These are phyloP conservation scores for Abrus pulchellus DNA, from an alignment of 306 rosid genomes.

Conservation along the genomic window DNA sequence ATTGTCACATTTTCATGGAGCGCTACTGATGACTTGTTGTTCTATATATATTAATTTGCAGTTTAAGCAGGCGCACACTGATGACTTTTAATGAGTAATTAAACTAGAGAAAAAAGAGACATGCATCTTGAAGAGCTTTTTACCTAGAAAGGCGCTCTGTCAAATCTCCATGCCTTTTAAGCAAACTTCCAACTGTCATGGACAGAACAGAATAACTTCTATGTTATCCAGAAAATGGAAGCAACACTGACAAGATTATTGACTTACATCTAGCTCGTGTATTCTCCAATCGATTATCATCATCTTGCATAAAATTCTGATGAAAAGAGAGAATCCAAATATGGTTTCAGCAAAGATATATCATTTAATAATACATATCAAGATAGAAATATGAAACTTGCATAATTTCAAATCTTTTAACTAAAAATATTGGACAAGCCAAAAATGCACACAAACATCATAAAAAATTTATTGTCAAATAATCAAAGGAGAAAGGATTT, in stretches of 20 bases:
- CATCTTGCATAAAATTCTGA: slow-evolving; percentile 81
- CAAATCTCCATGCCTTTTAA: slow-evolving; percentile 85
- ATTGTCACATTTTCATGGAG: too few species aligned
- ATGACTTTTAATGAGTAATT: slow-evolving; percentile 18
- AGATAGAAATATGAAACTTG: background rate
- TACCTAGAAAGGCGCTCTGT: slow-evolving; percentile 92
- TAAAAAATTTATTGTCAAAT: background rate
- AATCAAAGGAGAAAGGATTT: too few species aligned
- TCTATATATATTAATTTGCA: slow-evolving; percentile 4
- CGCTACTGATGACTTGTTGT: too few species aligned
- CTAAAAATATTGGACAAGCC: slow-evolving; percentile 5
- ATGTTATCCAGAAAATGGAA: slow-evolving; percentile 28
- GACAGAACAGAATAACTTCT: slow-evolving; percentile 47
- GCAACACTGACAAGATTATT: slow-evolving; percentile 3
- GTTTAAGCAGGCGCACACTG: slow-evolving; percentile 21
- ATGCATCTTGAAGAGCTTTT: slow-evolving; percentile 14
- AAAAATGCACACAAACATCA: slow-evolving; percentile 11
- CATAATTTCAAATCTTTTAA: background rate
- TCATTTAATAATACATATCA: background rate
- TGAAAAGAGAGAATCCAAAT: slow-evolving; percentile 35
- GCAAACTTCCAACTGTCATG: slow-evolving; percentile 73
- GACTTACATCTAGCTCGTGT: slow-evolving; percentile 81
- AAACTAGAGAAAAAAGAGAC: slow-evolving; percentile 14
- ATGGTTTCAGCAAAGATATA: slow-evolving; percentile 22
- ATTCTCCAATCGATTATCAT: slow-evolving; percentile 78